These are phyloP conservation scores for Waltergamsia citrina DNA, from an alignment of 2,329 filamentous ascomycete species.

Conservation along the genomic window DNA sequence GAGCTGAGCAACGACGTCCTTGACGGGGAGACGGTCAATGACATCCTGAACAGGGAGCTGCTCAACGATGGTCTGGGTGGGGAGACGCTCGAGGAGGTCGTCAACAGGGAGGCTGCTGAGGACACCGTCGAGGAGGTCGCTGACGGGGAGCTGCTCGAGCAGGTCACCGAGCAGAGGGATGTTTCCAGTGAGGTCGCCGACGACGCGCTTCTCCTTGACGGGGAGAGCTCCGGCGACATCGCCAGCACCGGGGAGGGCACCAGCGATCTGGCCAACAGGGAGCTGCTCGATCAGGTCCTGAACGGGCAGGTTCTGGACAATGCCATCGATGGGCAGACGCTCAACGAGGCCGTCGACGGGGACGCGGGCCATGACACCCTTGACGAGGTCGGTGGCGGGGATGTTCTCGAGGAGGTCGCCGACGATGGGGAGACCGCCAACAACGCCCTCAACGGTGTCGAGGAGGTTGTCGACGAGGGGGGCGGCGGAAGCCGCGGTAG, in stretches of 20 bases:
- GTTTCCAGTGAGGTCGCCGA: background rate
- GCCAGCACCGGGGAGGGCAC: constrained; percentile 2
- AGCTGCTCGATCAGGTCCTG: constrained; percentile 2
- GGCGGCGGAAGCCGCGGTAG: constrained; percentile 6
- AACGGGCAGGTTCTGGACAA: constrained; percentile 3
- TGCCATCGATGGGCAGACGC: constrained; percentile 3
- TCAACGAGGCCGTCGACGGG: constrained; percentile 4
- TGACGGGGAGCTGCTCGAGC: constrained; percentile 1
- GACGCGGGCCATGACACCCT: constrained; percentile 4
- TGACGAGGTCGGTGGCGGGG: constrained; percentile 5
- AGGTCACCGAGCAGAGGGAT: constrained; percentile 1
- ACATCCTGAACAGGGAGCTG: background rate
- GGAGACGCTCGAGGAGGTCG: background rate
- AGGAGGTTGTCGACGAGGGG: constrained; percentile 5
- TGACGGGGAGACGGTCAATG: constrained; percentile 1
- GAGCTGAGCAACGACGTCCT: background rate
- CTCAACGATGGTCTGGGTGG: constrained; percentile 1
- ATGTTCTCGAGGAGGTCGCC: constrained; percentile 1
- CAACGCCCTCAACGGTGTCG: constrained; percentile 2
- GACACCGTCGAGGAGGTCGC: constrained; percentile 4
- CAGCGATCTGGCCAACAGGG: background rate
- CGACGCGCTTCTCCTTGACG: constrained; percentile 1
- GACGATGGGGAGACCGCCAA: constrained; percentile 2
- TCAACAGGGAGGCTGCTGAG: background rate
- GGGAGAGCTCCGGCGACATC: background rate